These are phyloP conservation scores for Apophysomyces trapeziformis DNA, from an alignment of 371 early-diverging fungal genomes.

Conservation along the genomic window DNA sequence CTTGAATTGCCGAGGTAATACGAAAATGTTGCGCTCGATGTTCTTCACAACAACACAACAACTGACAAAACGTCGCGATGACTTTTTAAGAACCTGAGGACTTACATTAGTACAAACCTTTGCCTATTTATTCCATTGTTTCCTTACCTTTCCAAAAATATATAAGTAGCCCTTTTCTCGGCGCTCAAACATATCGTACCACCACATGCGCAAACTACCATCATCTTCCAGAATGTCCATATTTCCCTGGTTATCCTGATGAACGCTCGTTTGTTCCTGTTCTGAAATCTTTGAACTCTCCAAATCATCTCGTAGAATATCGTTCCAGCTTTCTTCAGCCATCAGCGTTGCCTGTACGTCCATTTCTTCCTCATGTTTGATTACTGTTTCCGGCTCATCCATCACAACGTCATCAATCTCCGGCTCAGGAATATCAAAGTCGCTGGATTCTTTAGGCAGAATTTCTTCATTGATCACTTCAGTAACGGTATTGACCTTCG, in stretches of 20 bases:
- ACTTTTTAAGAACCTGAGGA: slow-evolving; percentile 51
- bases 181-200: slow-evolving; percentile 93
- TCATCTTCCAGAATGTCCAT: slow-evolving; percentile 60
- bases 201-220: slow-evolving; percentile 76
- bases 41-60: slow-evolving; percentile 85
- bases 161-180: slow-evolving; percentile 80
- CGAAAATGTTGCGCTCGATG: slow-evolving; percentile 85
- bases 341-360: slow-evolving; percentile 10
- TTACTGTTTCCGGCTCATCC: slow-evolving; percentile 15
- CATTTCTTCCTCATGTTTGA: not conserved
- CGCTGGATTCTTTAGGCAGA: not conserved
- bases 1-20: slow-evolving; percentile 77
- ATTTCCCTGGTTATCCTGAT: not conserved
- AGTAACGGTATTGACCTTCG: not conserved
- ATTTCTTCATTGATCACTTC: not conserved
- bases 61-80: slow-evolving; percentile 65
- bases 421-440: not conserved
- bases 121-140: not conserved
- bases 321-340: slow-evolving; percentile 16
- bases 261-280: slow-evolving; percentile 12
- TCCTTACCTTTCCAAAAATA: slow-evolving; percentile 87
- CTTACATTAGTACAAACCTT: not conserved
- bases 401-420: slow-evolving; percentile 22
- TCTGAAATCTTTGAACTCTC: slow-evolving; percentile 37
- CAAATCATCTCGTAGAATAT: slow-evolving; percentile 21